Evolutionary conservation across 495 filamentous ascomycete species (phyloP), one percentile per base, ranked within the genome.

Genomic region (Xylaria longipes): DNA sequence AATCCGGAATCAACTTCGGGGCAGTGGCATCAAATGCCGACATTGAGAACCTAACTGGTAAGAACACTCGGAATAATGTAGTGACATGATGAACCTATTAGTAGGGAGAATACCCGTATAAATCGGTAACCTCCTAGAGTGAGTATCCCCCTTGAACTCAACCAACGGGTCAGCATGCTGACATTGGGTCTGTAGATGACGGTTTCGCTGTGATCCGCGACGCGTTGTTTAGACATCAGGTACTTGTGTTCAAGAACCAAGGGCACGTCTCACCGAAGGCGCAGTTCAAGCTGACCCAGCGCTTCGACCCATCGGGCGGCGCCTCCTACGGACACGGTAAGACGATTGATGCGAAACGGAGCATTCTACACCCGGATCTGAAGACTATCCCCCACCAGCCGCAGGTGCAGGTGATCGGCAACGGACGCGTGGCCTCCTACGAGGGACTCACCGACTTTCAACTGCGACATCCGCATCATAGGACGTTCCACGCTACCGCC

Each of bases 381-480:
- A 93, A 94, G 80, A 94, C 91, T 1, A 87, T 93, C 50, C 91
- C 91, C 0, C 91, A 92, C 79, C 91, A 94, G 76, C 91, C 91
- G 12, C 90, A 94, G 78, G 91, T 94, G 6, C 91, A 94, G 73
- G 88, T 93, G 57, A 93, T 94, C 74, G 91, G 91, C 52, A 92
- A 94, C 77, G 91, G 91, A 20, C 83, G 85, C 72, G 83, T 93
- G 1, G 77, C 85, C 4, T 81, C 84, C 4, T 93, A 92, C 70
- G 91, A 93, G 77, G 91, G 91, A 0, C 82, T 94, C 5, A 77
- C 86, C 66, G 84, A 93, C 77, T 84, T 93, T 75, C 86, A 83
- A 46, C 84, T 94, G n/a, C 83, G 82, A 67, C 91, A 94, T 76
- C 91, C 91, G 0, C 91, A 94, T 74, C 91, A 94, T 83, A 86